Conservation (phyloP, 192 early-diverging fungal species). For the Backusella mclennaniae region DNA sequence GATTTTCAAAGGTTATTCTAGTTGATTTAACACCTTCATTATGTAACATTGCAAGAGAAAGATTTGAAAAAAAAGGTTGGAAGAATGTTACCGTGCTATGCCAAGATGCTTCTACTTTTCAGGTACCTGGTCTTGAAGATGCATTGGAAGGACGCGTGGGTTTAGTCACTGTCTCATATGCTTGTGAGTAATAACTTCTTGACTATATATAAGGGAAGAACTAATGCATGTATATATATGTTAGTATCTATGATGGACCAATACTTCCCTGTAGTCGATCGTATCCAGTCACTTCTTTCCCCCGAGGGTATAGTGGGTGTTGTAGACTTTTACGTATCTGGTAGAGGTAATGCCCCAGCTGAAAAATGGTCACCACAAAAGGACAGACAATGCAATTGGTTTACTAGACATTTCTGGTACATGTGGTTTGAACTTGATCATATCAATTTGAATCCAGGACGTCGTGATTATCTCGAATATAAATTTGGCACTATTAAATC, state of each 20-base stretch:
- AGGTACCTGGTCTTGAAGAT: slow-evolving; percentile 56
- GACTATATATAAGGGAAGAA: not conserved
- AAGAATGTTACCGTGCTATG: slow-evolving; percentile 77
- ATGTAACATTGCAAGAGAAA: slow-evolving; percentile 72
- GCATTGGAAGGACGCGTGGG: slow-evolving; percentile 62
- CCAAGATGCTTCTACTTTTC: slow-evolving; percentile 73
- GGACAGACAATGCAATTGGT: slow-evolving; percentile 72
- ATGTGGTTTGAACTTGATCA: slow-evolving; percentile 89
- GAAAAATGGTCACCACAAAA: slow-evolving; percentile 45
- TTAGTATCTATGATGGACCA: slow-evolving; percentile 80
- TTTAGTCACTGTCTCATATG: slow-evolving; percentile 85
- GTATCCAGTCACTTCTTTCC: slow-evolving; percentile 54
- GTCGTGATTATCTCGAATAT: slow-evolving; percentile 85
- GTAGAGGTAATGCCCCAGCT: slow-evolving; percentile 36
- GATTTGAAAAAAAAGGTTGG: slow-evolving; percentile 79
- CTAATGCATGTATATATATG: not conserved
- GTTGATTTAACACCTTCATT: slow-evolving; percentile 83
- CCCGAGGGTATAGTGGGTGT: slow-evolving; percentile 75
- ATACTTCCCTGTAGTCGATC: slow-evolving; percentile 69
- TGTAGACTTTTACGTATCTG: slow-evolving; percentile 78
- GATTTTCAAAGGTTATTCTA: slow-evolving; percentile 76
- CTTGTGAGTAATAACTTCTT: slow-evolving; percentile 30
- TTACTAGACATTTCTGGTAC: slow-evolving; percentile 81
- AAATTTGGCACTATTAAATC: slow-evolving; percentile 75
- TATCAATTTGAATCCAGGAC: slow-evolving; percentile 73